These are phyloP conservation scores for Penstemon newberryi DNA, from an alignment of 257 asterid genomes.

Conservation along the genomic window DNA sequence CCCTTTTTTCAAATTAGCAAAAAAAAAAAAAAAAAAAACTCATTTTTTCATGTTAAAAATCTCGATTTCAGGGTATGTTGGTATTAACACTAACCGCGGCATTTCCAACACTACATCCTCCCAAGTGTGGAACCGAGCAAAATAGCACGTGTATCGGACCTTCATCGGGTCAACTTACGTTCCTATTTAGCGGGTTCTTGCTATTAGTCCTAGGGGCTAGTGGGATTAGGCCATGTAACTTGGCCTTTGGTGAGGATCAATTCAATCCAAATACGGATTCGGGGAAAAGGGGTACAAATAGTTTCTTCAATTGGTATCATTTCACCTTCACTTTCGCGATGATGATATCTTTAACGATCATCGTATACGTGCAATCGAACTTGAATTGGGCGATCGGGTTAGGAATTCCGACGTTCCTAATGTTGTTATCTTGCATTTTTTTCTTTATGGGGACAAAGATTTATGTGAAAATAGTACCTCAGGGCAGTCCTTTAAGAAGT, in stretches of 20 bases:
- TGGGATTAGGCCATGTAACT: constrained; percentile 56
- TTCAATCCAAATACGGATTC: constrained; percentile 50
- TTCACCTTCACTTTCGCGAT: constrained; percentile 56
- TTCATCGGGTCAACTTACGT: constrained; percentile 33
- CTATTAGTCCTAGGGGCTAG: constrained; percentile 46
- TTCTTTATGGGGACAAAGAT: constrained; percentile 47
- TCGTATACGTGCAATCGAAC: constrained; percentile 49
- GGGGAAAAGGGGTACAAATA: constrained; percentile 43
- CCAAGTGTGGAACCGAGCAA: constrained; percentile 29
- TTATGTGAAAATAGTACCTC: constrained; percentile 39
- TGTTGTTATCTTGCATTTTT: constrained; percentile 43
- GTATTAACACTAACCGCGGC: constrained; percentile 50
- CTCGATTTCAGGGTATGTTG: constrained; percentile 45
- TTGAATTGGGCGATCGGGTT: constrained; percentile 49
- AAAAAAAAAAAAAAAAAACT: not conserved
- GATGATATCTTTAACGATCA: constrained; percentile 45
- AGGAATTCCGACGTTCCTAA: constrained; percentile 46
- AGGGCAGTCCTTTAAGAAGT: constrained; percentile 49
- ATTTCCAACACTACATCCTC: constrained; percentile 36
- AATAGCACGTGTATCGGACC: constrained; percentile 28
- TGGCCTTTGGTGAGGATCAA: constrained; percentile 59
- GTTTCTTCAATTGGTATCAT: constrained; percentile 59
- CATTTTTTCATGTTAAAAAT: not conserved
- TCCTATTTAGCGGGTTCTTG: constrained; percentile 31
- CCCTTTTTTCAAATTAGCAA: no score